Conservation (phyloP, 1,139 yeast genomes). For the Yamadazyma atlantica region DNA sequence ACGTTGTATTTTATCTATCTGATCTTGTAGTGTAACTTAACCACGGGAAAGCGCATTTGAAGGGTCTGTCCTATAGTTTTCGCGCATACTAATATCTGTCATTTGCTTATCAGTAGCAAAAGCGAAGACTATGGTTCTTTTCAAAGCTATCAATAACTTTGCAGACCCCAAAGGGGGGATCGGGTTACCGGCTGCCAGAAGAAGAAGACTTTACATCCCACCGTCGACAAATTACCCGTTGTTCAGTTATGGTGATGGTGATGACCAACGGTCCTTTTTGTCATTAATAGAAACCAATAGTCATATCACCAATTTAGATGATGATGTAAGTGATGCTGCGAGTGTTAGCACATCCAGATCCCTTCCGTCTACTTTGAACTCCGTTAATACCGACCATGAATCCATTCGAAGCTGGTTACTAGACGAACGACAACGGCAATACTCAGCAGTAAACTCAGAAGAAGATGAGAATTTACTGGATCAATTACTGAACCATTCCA, state of each 20-base stretch:
- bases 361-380: slow-evolving; percentile 60
- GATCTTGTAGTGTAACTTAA: no score
- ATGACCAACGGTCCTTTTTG: slow-evolving; percentile 66
- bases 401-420: slow-evolving; percentile 59
- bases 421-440: slow-evolving; percentile 66
- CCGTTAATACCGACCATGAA: slow-evolving; percentile 53
- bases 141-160: slow-evolving; percentile 38
- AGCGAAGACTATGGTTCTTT: slow-evolving; percentile 48
- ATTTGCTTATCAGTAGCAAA: no score
- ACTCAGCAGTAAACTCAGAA: slow-evolving; percentile 24
- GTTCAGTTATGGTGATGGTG: slow-evolving; percentile 60
- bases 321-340: slow-evolving; percentile 48
- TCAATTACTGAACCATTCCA: slow-evolving; percentile 13
- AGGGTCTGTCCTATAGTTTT: no score
- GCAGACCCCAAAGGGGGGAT: slow-evolving; percentile 41
- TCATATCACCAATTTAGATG: slow-evolving; percentile 40
- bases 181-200: slow-evolving; percentile 37
- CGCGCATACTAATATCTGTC: background rate
- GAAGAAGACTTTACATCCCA: slow-evolving; percentile 57
- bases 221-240: slow-evolving; percentile 70
- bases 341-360: slow-evolving; percentile 57
- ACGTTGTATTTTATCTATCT: background rate
- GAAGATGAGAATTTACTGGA: slow-evolving; percentile 29
- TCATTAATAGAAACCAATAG: slow-evolving; percentile 43
- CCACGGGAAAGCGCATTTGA: no score